Evolutionary conservation across 2,329 filamentous ascomycete genomes (phyloP).

Genomic region (Didymella segeticola): DNA sequence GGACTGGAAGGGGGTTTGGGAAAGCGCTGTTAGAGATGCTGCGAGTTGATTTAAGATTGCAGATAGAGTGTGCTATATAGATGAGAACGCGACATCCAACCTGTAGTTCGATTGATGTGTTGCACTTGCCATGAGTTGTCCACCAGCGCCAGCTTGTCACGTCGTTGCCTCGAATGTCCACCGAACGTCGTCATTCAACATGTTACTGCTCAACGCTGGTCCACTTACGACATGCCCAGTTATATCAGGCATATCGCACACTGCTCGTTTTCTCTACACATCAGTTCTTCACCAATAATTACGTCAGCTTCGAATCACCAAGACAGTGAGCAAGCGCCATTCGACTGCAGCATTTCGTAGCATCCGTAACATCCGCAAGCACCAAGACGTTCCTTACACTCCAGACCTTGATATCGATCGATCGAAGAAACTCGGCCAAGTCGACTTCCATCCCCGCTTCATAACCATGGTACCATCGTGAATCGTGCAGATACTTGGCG

Average conservation of each 20-base stretch:
- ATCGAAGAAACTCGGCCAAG: not conserved
- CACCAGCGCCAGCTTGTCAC: not conserved
- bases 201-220: not conserved
- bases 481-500: not conserved
- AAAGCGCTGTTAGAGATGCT: conserved; percentile 41
- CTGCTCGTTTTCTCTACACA: not conserved
- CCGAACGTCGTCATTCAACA: not conserved
- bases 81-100: too few species aligned
- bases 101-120: not conserved
- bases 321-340: not conserved
- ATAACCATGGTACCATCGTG: not conserved
- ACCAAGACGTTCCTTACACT: not conserved
- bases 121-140: not conserved
- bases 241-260: not conserved
- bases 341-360: not conserved
- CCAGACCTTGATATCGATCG: not conserved
- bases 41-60: not conserved
- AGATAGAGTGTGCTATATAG: not conserved
- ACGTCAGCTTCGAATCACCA: not conserved
- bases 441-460: not conserved
- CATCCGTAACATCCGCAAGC: not conserved
- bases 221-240: not conserved
- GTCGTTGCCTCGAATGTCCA: not conserved
- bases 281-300: not conserved
- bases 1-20: conserved; percentile 43